These are phyloP conservation scores for Fraxinus excelsior DNA, from an alignment of 257 asterid species.

Conservation along the genomic window DNA sequence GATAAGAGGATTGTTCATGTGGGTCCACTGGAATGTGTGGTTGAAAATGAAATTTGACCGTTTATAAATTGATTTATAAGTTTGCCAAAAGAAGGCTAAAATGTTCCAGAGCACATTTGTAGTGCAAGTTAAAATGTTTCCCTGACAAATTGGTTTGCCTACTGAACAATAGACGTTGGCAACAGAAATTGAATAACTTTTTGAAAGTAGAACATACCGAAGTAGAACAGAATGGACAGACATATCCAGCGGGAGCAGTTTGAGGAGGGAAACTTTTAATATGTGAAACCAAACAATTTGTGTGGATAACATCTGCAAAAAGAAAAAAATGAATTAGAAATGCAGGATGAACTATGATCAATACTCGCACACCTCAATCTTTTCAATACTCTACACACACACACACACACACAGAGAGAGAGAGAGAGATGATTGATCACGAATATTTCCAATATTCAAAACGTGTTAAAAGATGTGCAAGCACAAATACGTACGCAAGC, in stretches of 20 bases:
- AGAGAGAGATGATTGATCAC: too few relatives aligned
- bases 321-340: constrained; percentile 11
- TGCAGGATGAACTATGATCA: not conserved
- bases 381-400: too few relatives aligned
- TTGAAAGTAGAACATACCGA: constrained; percentile 50
- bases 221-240: constrained; percentile 78
- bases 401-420: too few relatives aligned
- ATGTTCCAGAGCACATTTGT: not conserved
- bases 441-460: not conserved
- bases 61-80: too few relatives aligned
- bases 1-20: too few relatives aligned
- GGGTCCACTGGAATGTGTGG: too few relatives aligned
- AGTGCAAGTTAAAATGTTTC: not conserved
- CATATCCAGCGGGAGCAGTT: constrained; percentile 88
- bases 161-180: not conserved
- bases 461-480: not conserved
- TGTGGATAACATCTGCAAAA: constrained; percentile 71
- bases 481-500: constrained; percentile 74
- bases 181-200: constrained; percentile 1
- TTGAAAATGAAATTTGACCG: too few relatives aligned
- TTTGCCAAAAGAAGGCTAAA: too few relatives aligned
- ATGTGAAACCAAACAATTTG: constrained; percentile 78
- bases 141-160: not conserved
- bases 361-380: not conserved
- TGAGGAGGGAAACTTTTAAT: constrained; percentile 74